phyloP scores from a whole-genome alignment of 2,329 filamentous ascomycete species.

The Didymella pomorum region DNA sequence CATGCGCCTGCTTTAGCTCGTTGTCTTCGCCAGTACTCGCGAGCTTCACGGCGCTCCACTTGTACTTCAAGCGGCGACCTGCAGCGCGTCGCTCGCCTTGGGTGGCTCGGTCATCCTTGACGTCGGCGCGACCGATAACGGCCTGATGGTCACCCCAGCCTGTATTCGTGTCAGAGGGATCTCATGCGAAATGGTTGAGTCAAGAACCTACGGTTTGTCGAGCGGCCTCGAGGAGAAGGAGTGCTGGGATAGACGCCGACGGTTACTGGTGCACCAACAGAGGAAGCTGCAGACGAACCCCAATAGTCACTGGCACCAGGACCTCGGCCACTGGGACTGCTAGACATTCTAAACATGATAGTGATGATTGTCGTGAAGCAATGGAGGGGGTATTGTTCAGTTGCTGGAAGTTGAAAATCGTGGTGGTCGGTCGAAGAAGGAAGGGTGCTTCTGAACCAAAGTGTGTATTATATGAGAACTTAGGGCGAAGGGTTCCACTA shows the following conservation, averaged over 20 bases:
- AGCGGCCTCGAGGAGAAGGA: neutral
- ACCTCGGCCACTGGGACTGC: neutral
- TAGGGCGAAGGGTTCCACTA: neutral
- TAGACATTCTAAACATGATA: neutral
- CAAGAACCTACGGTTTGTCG: neutral
- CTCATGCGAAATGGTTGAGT: neutral
- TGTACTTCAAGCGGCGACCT: conserved; percentile 1
- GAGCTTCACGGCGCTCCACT: conserved; percentile 6
- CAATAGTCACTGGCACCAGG: neutral
- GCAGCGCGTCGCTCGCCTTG: neutral
- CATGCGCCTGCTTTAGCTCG: neutral
- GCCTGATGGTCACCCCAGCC: neutral
- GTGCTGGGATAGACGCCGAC: neutral
- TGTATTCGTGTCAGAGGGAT: neutral
- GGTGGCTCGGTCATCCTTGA: neutral
- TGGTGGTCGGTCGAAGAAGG: neutral
- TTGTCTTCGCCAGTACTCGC: neutral
- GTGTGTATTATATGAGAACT: neutral
- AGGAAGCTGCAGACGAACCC: neutral
- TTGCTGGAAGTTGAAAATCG: neutral
- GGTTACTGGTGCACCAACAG: neutral
- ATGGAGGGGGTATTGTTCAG: neutral
- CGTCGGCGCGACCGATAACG: neutral
- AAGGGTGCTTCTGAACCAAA: neutral
- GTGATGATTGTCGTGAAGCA: neutral